A percentile compares a stretch with the other conserved stretches of the same genome.
These are phyloP conservation scores for Avena atlantica DNA, from an alignment of 176 grass and related monocot species.

Conservation along the genomic window DNA sequence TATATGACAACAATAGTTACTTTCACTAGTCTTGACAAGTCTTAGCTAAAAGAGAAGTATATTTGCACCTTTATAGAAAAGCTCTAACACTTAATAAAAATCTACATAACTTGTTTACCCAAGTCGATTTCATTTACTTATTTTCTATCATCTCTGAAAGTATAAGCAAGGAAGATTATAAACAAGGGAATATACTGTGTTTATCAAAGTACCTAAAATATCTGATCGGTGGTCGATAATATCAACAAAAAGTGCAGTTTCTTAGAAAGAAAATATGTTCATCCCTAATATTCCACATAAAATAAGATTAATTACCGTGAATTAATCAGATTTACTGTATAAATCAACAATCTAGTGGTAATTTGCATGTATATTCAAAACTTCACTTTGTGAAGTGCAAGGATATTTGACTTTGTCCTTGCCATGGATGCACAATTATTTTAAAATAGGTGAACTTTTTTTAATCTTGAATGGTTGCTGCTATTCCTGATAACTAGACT, in stretches of 20 bases:
- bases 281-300: background rate
- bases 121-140: background rate
- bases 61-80: background rate
- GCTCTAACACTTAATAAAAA: background rate
- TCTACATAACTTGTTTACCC: background rate
- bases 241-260: constrained; percentile 26
- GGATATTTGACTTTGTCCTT: background rate
- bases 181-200: background rate
- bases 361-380: constrained; percentile 14
- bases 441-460: background rate
- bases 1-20: constrained; percentile 21
- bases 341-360: constrained; percentile 14
- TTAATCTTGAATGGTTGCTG: constrained; percentile 9
- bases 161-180: constrained; percentile 19
- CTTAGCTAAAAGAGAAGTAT: constrained; percentile 3
- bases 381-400: background rate
- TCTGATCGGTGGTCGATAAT: background rate
- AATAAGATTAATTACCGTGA: background rate
- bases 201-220: background rate
- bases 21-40: background rate
- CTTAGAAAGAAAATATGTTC: background rate
- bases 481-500: background rate
- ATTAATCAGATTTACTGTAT: background rate
- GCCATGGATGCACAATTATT: background rate
- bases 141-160: background rate